Evolutionary conservation across 179 eudicot species (phyloP).

Genomic region (Carnegiea gigantea): DNA sequence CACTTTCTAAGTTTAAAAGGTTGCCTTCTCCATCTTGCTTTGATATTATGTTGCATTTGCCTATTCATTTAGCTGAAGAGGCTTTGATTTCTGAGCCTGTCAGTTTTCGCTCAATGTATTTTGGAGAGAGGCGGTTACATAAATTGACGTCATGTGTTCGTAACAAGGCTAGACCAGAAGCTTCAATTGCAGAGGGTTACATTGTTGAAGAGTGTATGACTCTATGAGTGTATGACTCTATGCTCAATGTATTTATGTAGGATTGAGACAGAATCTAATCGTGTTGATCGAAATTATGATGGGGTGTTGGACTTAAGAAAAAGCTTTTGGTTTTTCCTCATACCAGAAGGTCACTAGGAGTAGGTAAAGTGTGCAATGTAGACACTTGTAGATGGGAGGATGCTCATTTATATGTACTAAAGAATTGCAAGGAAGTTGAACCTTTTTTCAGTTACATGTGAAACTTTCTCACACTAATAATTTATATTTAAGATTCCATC

Average conservation of each 20-base stretch:
- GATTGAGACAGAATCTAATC: constrained; percentile 4
- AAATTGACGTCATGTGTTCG: neutral
- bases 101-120: constrained; percentile 8
- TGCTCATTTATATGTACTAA: neutral
- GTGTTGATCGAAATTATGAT: constrained; percentile 13
- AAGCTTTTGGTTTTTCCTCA: neutral
- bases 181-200: too few relatives aligned
- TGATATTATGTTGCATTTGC: neutral
- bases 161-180: constrained; percentile 1
- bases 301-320: neutral
- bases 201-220: neutral
- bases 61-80: neutral
- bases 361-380: neutral
- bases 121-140: neutral
- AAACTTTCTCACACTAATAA: too few relatives aligned
- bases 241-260: constrained; percentile 15
- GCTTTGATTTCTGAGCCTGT: neutral
- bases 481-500: too few relatives aligned
- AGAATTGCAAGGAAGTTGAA: too few relatives aligned
- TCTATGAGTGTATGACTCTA: constrained; percentile 16
- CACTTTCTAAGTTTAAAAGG: neutral
- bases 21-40: neutral
- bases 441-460: too few relatives aligned
- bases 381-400: neutral
- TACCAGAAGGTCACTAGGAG: neutral